These are phyloP conservation scores for Thielaviopsis ethacetica DNA, from an alignment of 2,329 filamentous ascomycete species.

Conservation along the genomic window DNA sequence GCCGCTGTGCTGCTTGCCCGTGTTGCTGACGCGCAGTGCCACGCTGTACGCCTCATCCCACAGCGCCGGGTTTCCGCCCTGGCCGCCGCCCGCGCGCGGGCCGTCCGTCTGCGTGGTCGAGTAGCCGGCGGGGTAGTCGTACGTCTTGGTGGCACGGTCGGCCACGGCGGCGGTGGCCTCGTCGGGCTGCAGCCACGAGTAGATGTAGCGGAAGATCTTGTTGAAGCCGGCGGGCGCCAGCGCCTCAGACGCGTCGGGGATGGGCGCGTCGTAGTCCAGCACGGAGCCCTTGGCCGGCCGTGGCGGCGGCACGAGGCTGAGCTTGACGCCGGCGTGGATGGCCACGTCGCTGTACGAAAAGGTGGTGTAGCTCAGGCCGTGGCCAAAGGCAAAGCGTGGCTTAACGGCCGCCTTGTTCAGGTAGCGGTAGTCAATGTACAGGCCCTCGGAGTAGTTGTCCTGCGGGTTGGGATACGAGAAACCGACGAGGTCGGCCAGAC, in stretches of 20 bases:
- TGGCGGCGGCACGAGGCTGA: slow-evolving; percentile 22
- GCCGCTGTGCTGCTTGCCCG: slow-evolving; percentile 26
- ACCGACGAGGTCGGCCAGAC: slow-evolving; percentile 20
- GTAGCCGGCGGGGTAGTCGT: slow-evolving; percentile 52
- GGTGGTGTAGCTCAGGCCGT: slow-evolving; percentile 64
- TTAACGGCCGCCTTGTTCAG: slow-evolving; percentile 62
- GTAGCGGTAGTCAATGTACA: slow-evolving; percentile 75
- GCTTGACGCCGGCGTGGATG: slow-evolving; percentile 29
- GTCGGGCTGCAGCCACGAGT: slow-evolving; percentile 41
- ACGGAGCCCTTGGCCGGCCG: slow-evolving; percentile 22
- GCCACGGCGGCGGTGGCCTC: slow-evolving; percentile 26
- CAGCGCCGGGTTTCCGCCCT: slow-evolving; percentile 52
- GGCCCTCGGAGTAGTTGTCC: slow-evolving; percentile 65
- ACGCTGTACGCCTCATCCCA: slow-evolving; percentile 33
- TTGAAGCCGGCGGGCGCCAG: slow-evolving; percentile 43
- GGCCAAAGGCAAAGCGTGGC: slow-evolving; percentile 76
- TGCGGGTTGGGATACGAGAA: slow-evolving; percentile 50
- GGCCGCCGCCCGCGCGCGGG: slow-evolving; percentile 48
- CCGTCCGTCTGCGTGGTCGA: slow-evolving; percentile 27
- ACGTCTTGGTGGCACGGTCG: slow-evolving; percentile 22
- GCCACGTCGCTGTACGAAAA: slow-evolving; percentile 43
- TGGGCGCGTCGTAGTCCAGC: slow-evolving; percentile 29
- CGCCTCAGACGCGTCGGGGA: slow-evolving; percentile 37
- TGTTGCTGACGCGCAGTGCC: slow-evolving; percentile 35
- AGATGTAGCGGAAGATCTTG: slow-evolving; percentile 49